Base-by-base conservation (phyloP, 2,329 filamentous ascomycete genomes). In the Exophiala calicioides region DNA sequence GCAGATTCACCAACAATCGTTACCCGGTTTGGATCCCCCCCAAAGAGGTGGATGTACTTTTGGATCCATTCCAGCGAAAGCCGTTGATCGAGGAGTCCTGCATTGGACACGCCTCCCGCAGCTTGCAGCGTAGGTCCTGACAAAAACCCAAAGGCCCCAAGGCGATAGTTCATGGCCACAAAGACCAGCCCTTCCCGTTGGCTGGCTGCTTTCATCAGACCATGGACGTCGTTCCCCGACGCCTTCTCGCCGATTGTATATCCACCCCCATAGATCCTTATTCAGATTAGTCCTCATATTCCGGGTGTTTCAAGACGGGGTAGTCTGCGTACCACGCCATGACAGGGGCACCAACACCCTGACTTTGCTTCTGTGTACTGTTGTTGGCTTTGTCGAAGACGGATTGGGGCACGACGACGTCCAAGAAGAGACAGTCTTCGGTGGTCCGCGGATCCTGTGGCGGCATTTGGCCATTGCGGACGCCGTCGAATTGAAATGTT, bases 51-150 rank as follows among this genome's bases (percentile, higher is more conserved):
- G 43, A 81, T 79, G 50, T 79, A 65, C 29, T 73, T 60, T 44
- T 77, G 71, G 2, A 82, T 68, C 79, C 80, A 84, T 55, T 80
- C 66, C 5, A 83, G 63, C 18, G 77, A 77, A 15, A 79, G 65
- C 6, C 75, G 68, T 57, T 81, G 78, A 47, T 82, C 78, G 41
- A 72, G 65, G 0, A 80, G 62, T 2, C 69, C 77, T 5, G 68
- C 70, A 54, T 80, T 80, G 3, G 73, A 62, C 3, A 65, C 66
- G 3, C 73, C 75, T 44, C 70, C 63, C 12, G 61, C 53, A 27
- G 27, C 20, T 34, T 70, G 65, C 33, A 75, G 64, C 12, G 62
- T 73, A n/a, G 69, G 67, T 32, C 70, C 76, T 3, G 66, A 67
- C 38, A 74, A 61, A 63, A 65, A 77, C 3, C 75, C 75, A 57